Base-by-base conservation (phyloP, 352 stramenopile genomes). In the Salisapilia sapeloensis region DNA sequence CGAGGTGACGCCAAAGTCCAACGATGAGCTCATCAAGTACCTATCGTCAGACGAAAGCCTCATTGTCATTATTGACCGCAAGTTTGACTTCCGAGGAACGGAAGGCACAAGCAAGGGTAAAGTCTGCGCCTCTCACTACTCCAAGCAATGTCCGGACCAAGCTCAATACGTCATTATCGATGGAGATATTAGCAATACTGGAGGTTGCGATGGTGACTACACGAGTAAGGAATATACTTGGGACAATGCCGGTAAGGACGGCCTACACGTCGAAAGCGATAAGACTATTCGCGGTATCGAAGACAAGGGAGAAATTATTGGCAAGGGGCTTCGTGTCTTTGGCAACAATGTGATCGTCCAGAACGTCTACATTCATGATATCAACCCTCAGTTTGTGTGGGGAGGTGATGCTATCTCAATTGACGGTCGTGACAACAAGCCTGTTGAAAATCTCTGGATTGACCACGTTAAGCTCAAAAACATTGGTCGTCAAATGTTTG, bases 91-190 rank as follows among this genome's bases (percentile, higher is more conserved):
- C 39, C 45, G 45, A 10, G 58, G 53, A n/a, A 50, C 55, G 1
- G 63, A 75, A n/a, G 58, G 58, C 20, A 60, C 32, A 5, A 55
- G 38, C 12, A 72, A 57, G 5, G 61, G 72, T 40, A 46, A 33
- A 1, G 58, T 52, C 6, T 71, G 57, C 29, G 53, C 53, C 12
- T 53, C 61, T 6, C 46, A 56, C 22, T 61, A 35, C 38, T 53
- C 49, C 15, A 48, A 47, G 15, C 38, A 51, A 16, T 76, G 61
- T 19, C 42, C 67, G 32, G 49, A 46, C 35, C 52, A 64, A 38
- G 48, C 53, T 22, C 60, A 76, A 26, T 52, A 76, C 10, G 52
- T 65, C 24, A 76, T 76, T 34, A 40, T 76, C 15, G 50, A 65
- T 38, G 57, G 57, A n/a, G 53, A 49, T 26, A 70, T 67, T 47